Evolutionary conservation across 2,329 filamentous ascomycete genomes (phyloP).

Genomic region (Pseudocercospora pini-densiflorae): DNA sequence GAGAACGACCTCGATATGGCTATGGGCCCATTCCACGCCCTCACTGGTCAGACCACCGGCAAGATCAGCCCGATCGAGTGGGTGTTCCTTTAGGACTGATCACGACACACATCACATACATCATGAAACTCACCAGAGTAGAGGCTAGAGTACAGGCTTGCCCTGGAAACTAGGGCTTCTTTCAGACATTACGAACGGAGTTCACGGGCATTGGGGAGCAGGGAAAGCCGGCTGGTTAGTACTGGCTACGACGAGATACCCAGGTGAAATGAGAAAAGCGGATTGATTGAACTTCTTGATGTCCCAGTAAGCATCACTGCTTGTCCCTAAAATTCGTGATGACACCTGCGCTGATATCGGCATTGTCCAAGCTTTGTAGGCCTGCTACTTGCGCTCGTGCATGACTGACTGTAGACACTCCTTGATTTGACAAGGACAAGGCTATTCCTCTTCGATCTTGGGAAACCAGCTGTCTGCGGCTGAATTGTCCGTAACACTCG

Average conservation of each 20-base stretch:
- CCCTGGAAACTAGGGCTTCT: background rate
- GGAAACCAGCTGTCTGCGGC: background rate
- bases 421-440: too few relatives aligned
- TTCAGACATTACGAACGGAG: background rate
- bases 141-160: background rate
- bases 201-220: background rate
- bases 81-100: background rate
- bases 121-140: background rate
- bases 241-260: slow-evolving; percentile 6
- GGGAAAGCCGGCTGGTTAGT: slow-evolving; percentile 6
- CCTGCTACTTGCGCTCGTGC: too few relatives aligned
- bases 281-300: background rate
- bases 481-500: background rate
- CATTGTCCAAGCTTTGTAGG: background rate
- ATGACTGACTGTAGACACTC: too few relatives aligned
- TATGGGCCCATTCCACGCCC: slow-evolving; percentile 13
- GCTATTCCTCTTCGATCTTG: background rate
- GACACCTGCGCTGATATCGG: background rate
- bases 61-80: slow-evolving; percentile 4
- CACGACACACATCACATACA: background rate
- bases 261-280: background rate
- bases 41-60: slow-evolving; percentile 13
- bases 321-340: background rate
- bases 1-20: slow-evolving; percentile 47
- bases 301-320: slow-evolving; percentile 1